Evolutionary conservation across 1,284 basidiomycete genomes (phyloP).

Genomic region (Sanghuangporus weigelae): DNA sequence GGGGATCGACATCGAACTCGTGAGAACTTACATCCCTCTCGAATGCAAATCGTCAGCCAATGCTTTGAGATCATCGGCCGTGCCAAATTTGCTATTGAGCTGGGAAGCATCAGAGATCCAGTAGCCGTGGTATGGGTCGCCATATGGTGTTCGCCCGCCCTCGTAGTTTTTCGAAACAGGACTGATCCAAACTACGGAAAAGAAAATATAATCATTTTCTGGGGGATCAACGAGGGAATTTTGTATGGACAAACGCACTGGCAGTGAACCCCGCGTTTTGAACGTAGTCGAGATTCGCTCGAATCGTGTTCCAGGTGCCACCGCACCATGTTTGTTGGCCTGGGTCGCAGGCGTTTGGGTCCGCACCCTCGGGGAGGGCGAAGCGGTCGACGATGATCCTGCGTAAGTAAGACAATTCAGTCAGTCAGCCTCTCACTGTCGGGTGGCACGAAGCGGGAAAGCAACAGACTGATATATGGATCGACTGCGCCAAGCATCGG

Average conservation of each 20-base stretch:
- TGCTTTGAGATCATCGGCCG: slow-evolving; percentile 60
- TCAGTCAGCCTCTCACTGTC: slow-evolving; percentile 3
- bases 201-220: slow-evolving; percentile 18
- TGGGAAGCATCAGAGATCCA: slow-evolving; percentile 60
- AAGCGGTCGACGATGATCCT: slow-evolving; percentile 76
- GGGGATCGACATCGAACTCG: background rate
- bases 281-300: slow-evolving; percentile 72
- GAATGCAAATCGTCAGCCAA: slow-evolving; percentile 60
- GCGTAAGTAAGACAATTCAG: background rate
- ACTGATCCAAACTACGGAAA: slow-evolving; percentile 51
- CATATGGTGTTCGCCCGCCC: slow-evolving; percentile 57
- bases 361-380: slow-evolving; percentile 51
- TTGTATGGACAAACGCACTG: slow-evolving; percentile 38
- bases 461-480: slow-evolving; percentile 37
- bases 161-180: slow-evolving; percentile 68
- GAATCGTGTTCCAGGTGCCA: slow-evolving; percentile 72
- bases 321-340: slow-evolving; percentile 62
- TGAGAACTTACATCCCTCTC: slow-evolving; percentile 51
- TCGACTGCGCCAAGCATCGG: slow-evolving; percentile 35
- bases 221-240: slow-evolving; percentile 10
- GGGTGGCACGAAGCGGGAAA: background rate
- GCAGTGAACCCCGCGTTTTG: slow-evolving; percentile 75
- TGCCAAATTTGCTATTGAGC: slow-evolving; percentile 67
- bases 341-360: slow-evolving; percentile 51
- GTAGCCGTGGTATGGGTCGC: slow-evolving; percentile 67